phyloP scores from a whole-genome alignment of 169 alveolate genomes.

The Theileria annulata region DNA sequence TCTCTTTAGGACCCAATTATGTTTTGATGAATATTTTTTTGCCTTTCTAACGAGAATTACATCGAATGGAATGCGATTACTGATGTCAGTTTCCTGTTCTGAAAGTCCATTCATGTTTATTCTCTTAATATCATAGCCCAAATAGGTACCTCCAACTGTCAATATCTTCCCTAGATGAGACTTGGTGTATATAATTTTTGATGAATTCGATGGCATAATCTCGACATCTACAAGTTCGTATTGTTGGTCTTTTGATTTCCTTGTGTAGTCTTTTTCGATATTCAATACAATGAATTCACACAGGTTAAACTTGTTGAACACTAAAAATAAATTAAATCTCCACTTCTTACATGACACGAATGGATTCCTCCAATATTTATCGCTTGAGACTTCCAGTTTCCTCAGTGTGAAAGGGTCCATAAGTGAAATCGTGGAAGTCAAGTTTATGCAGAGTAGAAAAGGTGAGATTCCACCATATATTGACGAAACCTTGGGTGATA shows the following conservation, averaged over 20 bases:
- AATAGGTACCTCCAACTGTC: constrained; percentile 55
- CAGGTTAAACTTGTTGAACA: constrained; percentile 61
- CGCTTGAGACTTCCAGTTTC: constrained; percentile 56
- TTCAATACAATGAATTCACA: constrained; percentile 58
- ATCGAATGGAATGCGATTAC: constrained; percentile 55
- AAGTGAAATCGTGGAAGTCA: constrained; percentile 57
- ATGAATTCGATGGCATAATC: constrained; percentile 58
- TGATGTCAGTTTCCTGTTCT: constrained; percentile 62
- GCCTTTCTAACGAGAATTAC: constrained; percentile 61
- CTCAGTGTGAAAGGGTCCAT: constrained; percentile 66
- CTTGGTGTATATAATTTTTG: constrained; percentile 57
- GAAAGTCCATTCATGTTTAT: constrained; percentile 62
- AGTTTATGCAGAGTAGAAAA: constrained; percentile 47
- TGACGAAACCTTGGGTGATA: constrained; percentile 62
- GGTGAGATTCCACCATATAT: constrained; percentile 65
- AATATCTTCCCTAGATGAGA: constrained; percentile 60
- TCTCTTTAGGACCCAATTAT: constrained; percentile 66
- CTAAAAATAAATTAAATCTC: constrained; percentile 12
- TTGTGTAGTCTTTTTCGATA: constrained; percentile 42
- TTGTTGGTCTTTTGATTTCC: constrained; percentile 16
- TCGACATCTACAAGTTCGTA: constrained; percentile 69
- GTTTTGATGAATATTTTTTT: constrained; percentile 34
- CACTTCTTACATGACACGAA: constrained; percentile 53
- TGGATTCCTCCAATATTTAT: constrained; percentile 64
- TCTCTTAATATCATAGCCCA: constrained; percentile 60